Evolutionary conservation across 345 rosid species (phyloP).

Genomic region (Theobroma cacao): DNA sequence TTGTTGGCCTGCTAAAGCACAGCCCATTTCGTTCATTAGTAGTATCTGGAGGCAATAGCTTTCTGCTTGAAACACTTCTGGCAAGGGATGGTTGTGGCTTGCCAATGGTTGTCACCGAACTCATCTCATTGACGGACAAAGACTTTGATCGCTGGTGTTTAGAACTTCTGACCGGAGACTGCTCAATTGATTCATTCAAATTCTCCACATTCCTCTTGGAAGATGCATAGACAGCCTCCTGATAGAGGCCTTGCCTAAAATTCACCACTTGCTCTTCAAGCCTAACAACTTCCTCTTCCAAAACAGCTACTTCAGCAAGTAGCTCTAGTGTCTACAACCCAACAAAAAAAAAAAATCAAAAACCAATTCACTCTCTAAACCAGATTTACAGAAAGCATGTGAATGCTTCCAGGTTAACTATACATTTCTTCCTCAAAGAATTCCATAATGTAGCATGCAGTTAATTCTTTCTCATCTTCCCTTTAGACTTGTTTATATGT

Average conservation of each 20-base stretch:
- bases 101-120: conserved; percentile 32
- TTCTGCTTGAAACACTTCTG: conserved; percentile 69
- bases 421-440: not conserved
- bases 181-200: conserved; percentile 39
- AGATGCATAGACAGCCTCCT: conserved; percentile 73
- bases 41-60: conserved; percentile 46
- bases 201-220: conserved; percentile 62
- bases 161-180: conserved; percentile 42
- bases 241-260: conserved; percentile 83
- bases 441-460: not conserved
- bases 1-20: conserved; percentile 28
- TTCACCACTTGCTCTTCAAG: conserved; percentile 91
- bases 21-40: conserved; percentile 30
- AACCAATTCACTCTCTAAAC: conserved; percentile 13
- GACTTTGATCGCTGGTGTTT: conserved; percentile 82
- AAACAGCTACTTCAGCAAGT: conserved; percentile 96
- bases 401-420: not conserved
- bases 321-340: conserved; percentile 78
- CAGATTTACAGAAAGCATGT: conserved; percentile 6
- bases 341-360: conserved; percentile 1
- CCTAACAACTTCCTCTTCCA: conserved; percentile 95
- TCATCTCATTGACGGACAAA: conserved; percentile 56
- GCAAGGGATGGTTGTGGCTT: conserved; percentile 54
- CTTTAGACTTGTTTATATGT: not conserved
- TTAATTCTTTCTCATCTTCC: not conserved